phyloP scores from a whole-genome alignment of 1,284 basidiomycete species.

The Ustilago hordei region DNA sequence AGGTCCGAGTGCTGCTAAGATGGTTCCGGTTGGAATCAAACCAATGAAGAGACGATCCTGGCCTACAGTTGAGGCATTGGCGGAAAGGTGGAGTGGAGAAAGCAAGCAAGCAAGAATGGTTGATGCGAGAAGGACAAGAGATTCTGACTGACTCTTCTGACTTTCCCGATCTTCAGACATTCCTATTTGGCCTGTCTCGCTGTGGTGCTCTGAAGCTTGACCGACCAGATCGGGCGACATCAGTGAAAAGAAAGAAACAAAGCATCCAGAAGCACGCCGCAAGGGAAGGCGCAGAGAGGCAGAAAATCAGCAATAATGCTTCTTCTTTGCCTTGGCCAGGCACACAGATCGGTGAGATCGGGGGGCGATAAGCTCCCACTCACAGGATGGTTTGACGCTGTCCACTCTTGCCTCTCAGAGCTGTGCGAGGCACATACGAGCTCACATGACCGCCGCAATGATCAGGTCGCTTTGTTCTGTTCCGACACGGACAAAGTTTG shows the following conservation, averaged over 20 bases:
- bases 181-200: background rate
- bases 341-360: background rate
- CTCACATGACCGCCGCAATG: no score
- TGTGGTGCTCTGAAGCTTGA: background rate
- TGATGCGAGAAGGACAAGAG: slow-evolving; percentile 16
- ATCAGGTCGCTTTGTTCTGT: background rate
- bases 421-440: background rate
- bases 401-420: background rate
- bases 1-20: no score
- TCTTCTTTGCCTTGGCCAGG: background rate
- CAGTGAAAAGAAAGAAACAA: background rate
- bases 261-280: slow-evolving; percentile 9
- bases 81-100: slow-evolving; percentile 25
- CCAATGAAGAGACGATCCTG: no score
- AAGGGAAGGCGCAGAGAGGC: slow-evolving; percentile 4
- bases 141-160: slow-evolving; percentile 11
- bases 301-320: background rate
- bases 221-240: slow-evolving; percentile 10
- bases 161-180: slow-evolving; percentile 15
- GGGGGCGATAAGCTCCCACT: background rate
- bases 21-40: no score
- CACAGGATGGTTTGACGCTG: background rate
- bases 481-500: background rate
- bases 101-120: slow-evolving; percentile 5
- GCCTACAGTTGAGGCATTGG: slow-evolving; percentile 2